Evolutionary conservation across 1,139 yeast species (phyloP).

Genomic region (Candida gigantensis): DNA sequence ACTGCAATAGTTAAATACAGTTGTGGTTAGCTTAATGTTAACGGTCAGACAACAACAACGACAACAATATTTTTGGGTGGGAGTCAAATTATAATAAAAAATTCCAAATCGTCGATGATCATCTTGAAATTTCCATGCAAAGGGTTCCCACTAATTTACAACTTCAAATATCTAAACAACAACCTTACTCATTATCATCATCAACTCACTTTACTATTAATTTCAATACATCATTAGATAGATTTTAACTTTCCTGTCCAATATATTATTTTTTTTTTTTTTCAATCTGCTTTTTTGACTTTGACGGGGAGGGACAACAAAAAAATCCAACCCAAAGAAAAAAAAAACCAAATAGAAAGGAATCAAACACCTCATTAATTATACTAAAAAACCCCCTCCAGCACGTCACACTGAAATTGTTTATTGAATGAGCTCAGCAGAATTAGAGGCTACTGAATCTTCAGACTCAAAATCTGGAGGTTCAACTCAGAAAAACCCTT

Average conservation of each 20-base stretch:
- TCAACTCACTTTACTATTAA: too few relatives aligned
- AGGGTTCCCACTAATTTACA: constrained; percentile 2
- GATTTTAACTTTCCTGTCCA: too few relatives aligned
- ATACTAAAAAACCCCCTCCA: background rate
- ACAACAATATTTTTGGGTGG: background rate
- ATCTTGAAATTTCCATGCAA: constrained; percentile 8
- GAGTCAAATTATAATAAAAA: background rate
- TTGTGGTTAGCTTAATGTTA: background rate
- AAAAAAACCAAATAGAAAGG: constrained; percentile 1
- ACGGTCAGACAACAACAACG: background rate
- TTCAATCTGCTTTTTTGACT: too few relatives aligned
- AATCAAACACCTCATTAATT: background rate
- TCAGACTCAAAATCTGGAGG: constrained; percentile 8
- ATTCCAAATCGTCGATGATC: constrained; percentile 13
- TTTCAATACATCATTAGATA: too few relatives aligned
- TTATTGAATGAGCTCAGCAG: constrained; percentile 10
- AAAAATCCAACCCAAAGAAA: too few relatives aligned
- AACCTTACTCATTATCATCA: too few relatives aligned
- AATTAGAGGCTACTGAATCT: constrained; percentile 7
- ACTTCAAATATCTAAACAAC: too few relatives aligned
- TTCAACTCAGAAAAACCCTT: constrained; percentile 19
- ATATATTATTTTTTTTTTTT: too few relatives aligned
- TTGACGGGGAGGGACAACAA: too few relatives aligned
- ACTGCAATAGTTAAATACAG: constrained; percentile 1
- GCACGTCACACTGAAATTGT: background rate